phyloP scores from a whole-genome alignment of 768 basidiomycete genomes.

The Agaricus subrufescens region DNA sequence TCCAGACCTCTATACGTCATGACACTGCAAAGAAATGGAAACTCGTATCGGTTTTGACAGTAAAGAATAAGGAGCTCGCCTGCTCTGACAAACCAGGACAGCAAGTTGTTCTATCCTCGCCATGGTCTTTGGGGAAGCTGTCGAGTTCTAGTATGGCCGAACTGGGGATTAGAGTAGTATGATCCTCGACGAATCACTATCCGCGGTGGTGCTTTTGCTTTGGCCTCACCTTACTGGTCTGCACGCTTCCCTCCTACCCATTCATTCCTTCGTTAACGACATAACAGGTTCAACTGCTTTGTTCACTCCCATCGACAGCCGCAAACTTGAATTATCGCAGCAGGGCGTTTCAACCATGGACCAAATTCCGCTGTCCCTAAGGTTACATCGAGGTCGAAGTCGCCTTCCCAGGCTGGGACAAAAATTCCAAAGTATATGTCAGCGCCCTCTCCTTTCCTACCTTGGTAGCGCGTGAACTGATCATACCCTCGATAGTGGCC shows the following conservation, averaged over 20 bases:
- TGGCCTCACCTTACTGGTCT: constrained; percentile 25
- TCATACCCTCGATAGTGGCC: constrained; percentile 55
- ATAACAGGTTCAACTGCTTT: constrained; percentile 36
- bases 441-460: not conserved
- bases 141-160: constrained; percentile 66
- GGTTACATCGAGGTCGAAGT: constrained; percentile 74
- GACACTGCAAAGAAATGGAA: no score
- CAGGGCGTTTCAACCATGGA: constrained; percentile 87
- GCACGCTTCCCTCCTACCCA: constrained; percentile 2
- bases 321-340: constrained; percentile 57
- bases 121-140: constrained; percentile 62
- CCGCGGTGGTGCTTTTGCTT: constrained; percentile 49
- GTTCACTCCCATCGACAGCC: constrained; percentile 41
- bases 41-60: constrained; percentile 27
- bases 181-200: constrained; percentile 66
- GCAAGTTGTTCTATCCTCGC: constrained; percentile 54
- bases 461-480: not conserved
- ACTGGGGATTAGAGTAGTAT: constrained; percentile 78
- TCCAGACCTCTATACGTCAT: not conserved
- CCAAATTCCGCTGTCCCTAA: constrained; percentile 82
- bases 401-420: constrained; percentile 54
- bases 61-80: no score
- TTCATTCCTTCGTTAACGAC: not conserved
- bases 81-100: not conserved
- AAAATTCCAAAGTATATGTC: constrained; percentile 41